Conservation (phyloP, 768 basidiomycete species). For the Leccinum pellstonianum region DNA sequence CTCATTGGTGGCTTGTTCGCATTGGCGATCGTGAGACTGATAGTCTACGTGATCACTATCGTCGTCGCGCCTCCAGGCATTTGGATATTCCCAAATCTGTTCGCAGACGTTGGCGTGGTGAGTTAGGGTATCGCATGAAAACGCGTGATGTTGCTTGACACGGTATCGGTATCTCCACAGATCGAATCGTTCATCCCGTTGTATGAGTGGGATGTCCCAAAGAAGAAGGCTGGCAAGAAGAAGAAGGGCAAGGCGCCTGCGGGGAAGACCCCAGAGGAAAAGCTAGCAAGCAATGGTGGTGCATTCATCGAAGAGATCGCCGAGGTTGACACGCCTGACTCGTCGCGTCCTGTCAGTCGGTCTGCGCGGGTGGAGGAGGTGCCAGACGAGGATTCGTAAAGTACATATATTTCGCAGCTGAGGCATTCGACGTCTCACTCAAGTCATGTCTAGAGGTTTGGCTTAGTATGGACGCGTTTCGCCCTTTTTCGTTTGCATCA, state of each 20-base stretch:
- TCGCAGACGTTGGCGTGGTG: conserved; percentile 98
- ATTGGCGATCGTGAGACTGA: conserved; percentile 84
- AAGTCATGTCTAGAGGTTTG: not conserved
- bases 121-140: conserved; percentile 36
- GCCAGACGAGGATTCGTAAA: conserved; percentile 39
- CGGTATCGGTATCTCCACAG: conserved; percentile 40
- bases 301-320: conserved; percentile 39
- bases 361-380: conserved; percentile 46
- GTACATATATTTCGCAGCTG: not conserved
- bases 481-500: too few relatives aligned
- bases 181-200: conserved; percentile 95
- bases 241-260: conserved; percentile 46
- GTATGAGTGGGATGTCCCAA: conserved; percentile 94
- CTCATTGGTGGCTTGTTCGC: conserved; percentile 89
- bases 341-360: conserved; percentile 36
- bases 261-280: conserved; percentile 35
- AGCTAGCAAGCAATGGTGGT: conserved; percentile 41
- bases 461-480: not conserved
- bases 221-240: conserved; percentile 68
- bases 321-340: conserved; percentile 31
- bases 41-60: conserved; percentile 93
- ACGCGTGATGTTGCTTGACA: not conserved
- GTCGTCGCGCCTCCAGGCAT: conserved; percentile 86
- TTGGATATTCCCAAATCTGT: conserved; percentile 98
- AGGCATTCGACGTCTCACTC: not conserved